A percentile compares a stretch with the other conserved stretches of the same genome.
Conservation (phyloP, 306 rosid genomes). For the Fragaria nilgerrensis region DNA sequence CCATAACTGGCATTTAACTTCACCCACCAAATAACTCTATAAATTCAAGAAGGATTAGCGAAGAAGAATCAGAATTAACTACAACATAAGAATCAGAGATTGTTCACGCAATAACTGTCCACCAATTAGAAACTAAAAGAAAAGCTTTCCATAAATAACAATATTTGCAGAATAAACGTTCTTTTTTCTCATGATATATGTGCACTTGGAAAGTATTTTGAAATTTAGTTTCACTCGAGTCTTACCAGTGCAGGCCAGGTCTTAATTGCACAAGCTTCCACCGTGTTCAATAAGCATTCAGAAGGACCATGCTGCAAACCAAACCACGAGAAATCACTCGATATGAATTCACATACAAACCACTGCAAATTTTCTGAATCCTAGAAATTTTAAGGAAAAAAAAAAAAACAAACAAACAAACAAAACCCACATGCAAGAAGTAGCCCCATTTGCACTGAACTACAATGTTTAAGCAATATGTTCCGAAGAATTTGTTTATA, state of each 20-base stretch:
- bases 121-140: background rate
- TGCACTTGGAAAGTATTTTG: background rate
- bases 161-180: background rate
- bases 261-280: slow-evolving; percentile 82
- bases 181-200: background rate
- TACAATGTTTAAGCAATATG: background rate
- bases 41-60: background rate
- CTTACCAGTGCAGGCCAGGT: slow-evolving; percentile 79
- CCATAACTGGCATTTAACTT: background rate
- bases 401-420: background rate
- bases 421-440: background rate
- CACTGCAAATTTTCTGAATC: background rate
- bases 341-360: background rate
- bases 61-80: background rate
- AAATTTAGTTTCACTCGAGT: background rate
- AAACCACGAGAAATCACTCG: slow-evolving; percentile 20
- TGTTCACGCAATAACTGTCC: background rate
- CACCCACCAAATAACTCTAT: slow-evolving; percentile 1
- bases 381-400: background rate
- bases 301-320: slow-evolving; percentile 71
- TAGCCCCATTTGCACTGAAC: background rate
- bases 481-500: background rate
- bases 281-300: slow-evolving; percentile 80
- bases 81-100: background rate
- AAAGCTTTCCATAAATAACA: background rate